Conservation (phyloP, 2,329 filamentous ascomycete genomes). For the Colletotrichum eremochloae region DNA sequence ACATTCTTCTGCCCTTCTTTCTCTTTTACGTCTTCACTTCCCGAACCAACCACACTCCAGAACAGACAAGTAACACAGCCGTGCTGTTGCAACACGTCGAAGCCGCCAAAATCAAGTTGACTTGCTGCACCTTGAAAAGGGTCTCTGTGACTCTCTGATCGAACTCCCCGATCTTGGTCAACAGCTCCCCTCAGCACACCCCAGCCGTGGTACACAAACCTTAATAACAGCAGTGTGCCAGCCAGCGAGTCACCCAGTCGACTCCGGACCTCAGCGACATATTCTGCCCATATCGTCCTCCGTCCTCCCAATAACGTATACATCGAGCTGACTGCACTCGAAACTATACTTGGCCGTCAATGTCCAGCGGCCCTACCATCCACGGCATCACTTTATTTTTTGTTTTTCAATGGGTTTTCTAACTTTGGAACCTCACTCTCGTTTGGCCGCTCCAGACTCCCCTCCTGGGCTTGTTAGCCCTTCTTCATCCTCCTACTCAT, state of each 20-base stretch:
- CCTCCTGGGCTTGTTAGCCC: conserved; percentile 68
- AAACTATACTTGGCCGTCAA: conserved; percentile 19
- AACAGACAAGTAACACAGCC: background rate
- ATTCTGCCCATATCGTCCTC: background rate
- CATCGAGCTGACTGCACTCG: background rate
- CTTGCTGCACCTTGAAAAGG: background rate
- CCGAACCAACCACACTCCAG: background rate
- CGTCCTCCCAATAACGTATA: conserved; percentile 4
- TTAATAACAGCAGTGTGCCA: conserved; percentile 31
- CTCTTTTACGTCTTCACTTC: conserved; percentile 3
- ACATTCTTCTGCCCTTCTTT: conserved; percentile 13
- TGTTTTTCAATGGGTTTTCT: conserved; percentile 68
- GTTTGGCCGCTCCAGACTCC: conserved; percentile 65
- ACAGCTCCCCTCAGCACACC: conserved; percentile 19
- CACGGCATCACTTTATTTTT: conserved; percentile 35
- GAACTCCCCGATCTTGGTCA: conserved; percentile 1
- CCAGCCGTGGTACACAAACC: conserved; percentile 29
- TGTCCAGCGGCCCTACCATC: conserved; percentile 22
- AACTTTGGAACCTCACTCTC: conserved; percentile 64
- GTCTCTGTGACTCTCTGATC: conserved; percentile 26
- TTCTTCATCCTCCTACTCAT: conserved; percentile 62
- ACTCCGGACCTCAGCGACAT: conserved; percentile 2
- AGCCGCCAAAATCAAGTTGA: background rate
- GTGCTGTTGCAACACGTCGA: background rate
- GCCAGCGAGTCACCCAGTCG: conserved; percentile 7